These are phyloP conservation scores for Speleostelium caveatum DNA, from an alignment of 78 protist species.

Conservation along the genomic window DNA sequence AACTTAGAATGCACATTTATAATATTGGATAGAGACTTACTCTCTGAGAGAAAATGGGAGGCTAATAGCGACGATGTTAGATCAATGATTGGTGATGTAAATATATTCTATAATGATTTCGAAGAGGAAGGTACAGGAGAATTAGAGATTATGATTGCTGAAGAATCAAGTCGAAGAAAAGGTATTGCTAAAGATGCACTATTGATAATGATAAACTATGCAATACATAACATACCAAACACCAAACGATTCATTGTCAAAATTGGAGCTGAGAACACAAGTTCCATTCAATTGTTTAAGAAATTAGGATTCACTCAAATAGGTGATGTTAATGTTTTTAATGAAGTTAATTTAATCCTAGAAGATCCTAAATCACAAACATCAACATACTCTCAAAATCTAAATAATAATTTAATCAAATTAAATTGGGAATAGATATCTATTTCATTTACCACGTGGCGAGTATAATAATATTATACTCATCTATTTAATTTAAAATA, in stretches of 20 bases:
- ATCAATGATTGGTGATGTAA: slow-evolving; percentile 93
- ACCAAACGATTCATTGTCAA: slow-evolving; percentile 54
- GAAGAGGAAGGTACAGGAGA: slow-evolving; percentile 78
- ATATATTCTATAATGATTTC: slow-evolving; percentile 82
- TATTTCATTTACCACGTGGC: too few species aligned
- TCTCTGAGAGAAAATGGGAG: neutral
- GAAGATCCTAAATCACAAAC: neutral
- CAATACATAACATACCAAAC: neutral
- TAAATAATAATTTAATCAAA: slow-evolving; percentile 1
- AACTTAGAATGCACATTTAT: slow-evolving; percentile 59
- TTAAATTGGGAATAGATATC: slow-evolving; percentile 30
- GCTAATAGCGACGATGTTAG: neutral
- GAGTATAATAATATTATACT: too few species aligned
- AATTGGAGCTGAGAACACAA: slow-evolving; percentile 52
- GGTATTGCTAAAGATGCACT: slow-evolving; percentile 86
- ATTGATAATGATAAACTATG: slow-evolving; percentile 81
- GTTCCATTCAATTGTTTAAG: slow-evolving; percentile 30
- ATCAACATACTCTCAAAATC: neutral
- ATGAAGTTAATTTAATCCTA: slow-evolving; percentile 34
- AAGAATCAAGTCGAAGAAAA: slow-evolving; percentile 53
- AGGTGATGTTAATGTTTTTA: slow-evolving; percentile 59
- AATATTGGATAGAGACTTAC: slow-evolving; percentile 52
- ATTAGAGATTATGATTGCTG: slow-evolving; percentile 91
- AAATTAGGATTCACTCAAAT: slow-evolving; percentile 33
- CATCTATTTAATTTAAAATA: too few species aligned